Percentiles rank a stretch among this genome's conserved stretches.
These are phyloP conservation scores for Trebouxia gelatinosa DNA, from an alignment of 163 green algal genomes.

Conservation along the genomic window DNA sequence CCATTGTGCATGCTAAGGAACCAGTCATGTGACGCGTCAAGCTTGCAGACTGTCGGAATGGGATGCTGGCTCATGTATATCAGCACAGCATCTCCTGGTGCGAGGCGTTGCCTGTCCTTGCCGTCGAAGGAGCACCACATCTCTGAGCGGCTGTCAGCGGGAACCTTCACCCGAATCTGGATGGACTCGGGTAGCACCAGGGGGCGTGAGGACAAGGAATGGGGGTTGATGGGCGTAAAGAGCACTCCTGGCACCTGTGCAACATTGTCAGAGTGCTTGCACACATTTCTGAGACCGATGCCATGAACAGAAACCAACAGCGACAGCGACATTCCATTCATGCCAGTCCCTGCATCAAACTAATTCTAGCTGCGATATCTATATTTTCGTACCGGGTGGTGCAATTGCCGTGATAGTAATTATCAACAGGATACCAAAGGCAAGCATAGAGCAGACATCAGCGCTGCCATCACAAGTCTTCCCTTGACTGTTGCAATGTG, in stretches of 20 bases:
- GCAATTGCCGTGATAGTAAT: no score
- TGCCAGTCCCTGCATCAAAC: no score
- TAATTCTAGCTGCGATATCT: no score
- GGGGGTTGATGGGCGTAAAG: slow-evolving; percentile 96
- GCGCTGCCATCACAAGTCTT: no score
- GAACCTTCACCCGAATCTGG: slow-evolving; percentile 80
- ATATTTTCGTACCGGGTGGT: no score
- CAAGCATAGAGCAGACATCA: no score
- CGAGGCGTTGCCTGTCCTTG: slow-evolving; percentile 71
- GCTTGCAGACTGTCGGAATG: slow-evolving; percentile 84
- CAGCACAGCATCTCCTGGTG: slow-evolving; percentile 44
- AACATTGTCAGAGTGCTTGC: no score
- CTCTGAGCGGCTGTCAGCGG: slow-evolving; percentile 66
- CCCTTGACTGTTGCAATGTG: no score
- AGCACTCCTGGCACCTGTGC: slow-evolving; percentile 87
- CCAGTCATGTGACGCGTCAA: slow-evolving; percentile 87
- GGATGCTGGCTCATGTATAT: slow-evolving; percentile 58
- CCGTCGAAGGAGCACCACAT: slow-evolving; percentile 94
- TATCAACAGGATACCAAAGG: no score
- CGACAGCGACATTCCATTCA: no score
- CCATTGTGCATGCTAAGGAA: slow-evolving; percentile 77
- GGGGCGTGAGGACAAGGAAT: slow-evolving; percentile 83
- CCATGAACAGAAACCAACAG: no score
- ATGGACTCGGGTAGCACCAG: slow-evolving; percentile 94
- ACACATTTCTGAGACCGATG: no score